phyloP scores from a whole-genome alignment of 495 filamentous ascomycete species.

The Tuber melanosporum region DNA sequence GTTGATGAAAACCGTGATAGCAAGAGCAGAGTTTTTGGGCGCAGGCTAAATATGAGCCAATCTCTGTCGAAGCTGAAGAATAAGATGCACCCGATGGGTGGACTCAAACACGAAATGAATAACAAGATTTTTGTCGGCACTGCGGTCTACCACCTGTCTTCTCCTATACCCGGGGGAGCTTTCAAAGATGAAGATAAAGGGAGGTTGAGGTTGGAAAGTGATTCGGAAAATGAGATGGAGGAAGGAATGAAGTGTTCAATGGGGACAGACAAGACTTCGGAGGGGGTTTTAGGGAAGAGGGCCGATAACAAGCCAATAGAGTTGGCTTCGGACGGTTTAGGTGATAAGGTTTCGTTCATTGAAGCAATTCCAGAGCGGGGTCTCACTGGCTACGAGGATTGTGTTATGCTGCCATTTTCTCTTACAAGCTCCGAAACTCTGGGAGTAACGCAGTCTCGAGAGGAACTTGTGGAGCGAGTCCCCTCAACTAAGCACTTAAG shows the following conservation, averaged over 20 bases:
- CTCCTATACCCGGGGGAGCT: neutral
- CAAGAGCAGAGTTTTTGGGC: neutral
- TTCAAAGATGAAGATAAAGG: neutral
- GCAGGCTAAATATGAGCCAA: neutral
- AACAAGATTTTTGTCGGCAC: neutral
- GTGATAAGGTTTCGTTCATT: neutral
- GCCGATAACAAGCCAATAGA: neutral
- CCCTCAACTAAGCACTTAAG: neutral
- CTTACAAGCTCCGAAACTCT: neutral
- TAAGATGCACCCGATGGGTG: neutral
- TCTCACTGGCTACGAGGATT: neutral
- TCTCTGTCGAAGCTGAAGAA: neutral
- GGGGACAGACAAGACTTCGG: neutral
- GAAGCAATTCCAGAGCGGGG: neutral
- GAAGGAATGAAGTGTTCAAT: neutral
- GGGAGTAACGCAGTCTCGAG: neutral
- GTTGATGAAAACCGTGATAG: neutral
- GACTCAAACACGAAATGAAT: neutral
- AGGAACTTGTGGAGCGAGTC: neutral
- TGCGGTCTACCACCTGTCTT: neutral
- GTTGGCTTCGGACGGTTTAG: neutral
- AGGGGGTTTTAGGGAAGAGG: neutral
- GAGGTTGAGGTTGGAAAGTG: neutral
- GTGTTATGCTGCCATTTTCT: neutral
- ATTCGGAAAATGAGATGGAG: neutral